Evolutionary conservation across 768 basidiomycete species (phyloP), one percentile per base, ranked within the genome.

Genomic region (Guyanaporus albipodus): DNA sequence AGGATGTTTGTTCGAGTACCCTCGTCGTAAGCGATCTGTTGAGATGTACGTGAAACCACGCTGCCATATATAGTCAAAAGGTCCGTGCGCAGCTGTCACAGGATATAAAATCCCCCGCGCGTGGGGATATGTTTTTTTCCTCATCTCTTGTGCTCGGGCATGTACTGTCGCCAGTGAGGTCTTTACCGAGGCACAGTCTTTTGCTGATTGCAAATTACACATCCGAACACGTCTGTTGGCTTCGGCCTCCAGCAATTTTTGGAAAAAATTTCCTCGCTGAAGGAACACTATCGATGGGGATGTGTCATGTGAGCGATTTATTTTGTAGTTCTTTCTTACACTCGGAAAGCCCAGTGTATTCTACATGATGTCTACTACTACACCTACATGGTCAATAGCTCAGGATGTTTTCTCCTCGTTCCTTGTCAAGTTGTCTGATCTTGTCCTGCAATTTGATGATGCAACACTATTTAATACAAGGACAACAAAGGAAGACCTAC

Each of bases 151-250:
- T 89, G 86, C 86, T 88, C 85, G 87, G 86, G 86, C 84, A 85
- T 82, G 86, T 83, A 87, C 85, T 86, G 83, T 87, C 85, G 83
- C 82, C 83, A 86, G 87, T 90, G 88, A 91, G 85, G 88, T 91
- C 76, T 81, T 74, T 86, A 90, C 87, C 84, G 88, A 91, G 85
- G 82, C 83, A 85, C 83, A 87, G 85, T 87, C 78, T 74, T 87
- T 90, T 88, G 87, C 86, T 90, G 83, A 84, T 90, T 90, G 87
- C 87, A 90, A 90, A 90, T 87, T 89, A 88, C 77, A 87, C 86
- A 90, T 90, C 87, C 87, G 85, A 87, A 89, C 85, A 68, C 86
- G 85, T 89, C 86, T 85, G 78, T 81, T 66, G 76, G 84, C 85
- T 88, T 86, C 73, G 83, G 85, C 83, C 78, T 77, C 73, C 78